Conservation (phyloP, 371 early-diverging fungal genomes). For the Rhizopus sp. region DNA sequence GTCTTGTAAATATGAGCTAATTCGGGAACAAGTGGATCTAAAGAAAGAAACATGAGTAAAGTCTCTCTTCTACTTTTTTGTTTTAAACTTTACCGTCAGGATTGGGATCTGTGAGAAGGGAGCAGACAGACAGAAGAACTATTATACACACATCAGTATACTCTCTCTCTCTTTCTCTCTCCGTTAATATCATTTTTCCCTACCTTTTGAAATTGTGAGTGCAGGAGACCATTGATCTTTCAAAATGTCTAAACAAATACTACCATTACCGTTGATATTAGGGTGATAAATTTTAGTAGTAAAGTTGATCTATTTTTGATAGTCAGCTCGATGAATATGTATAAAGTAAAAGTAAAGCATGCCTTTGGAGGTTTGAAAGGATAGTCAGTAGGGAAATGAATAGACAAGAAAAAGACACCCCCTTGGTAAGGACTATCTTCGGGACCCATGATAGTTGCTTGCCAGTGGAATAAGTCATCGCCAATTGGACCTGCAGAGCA, state of each 20-base stretch:
- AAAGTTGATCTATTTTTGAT: conserved; percentile 77
- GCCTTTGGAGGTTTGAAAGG: conserved; percentile 99
- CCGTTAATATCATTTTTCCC: background rate
- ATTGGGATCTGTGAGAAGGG: conserved; percentile 98
- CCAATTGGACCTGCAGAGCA: conserved; percentile 94
- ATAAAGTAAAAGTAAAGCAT: conserved; percentile 1
- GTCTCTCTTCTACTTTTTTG: background rate
- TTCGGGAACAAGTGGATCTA: conserved; percentile 94
- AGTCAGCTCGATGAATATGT: background rate
- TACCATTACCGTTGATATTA: conserved; percentile 99
- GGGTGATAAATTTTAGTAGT: conserved; percentile 98
- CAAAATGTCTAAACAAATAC: conserved; percentile 98
- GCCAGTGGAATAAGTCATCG: conserved; percentile 92
- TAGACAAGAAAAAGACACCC: conserved; percentile 97
- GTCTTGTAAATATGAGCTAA: conserved; percentile 97
- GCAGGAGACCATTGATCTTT: conserved; percentile 99
- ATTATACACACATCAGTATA: conserved; percentile 9
- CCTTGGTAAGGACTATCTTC: conserved; percentile 75
- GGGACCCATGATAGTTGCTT: conserved; percentile 97
- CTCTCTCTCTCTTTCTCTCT: background rate
- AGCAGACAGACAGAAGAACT: conserved; percentile 96
- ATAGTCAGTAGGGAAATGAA: conserved; percentile 99
- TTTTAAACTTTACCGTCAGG: conserved; percentile 65
- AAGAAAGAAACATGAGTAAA: background rate
- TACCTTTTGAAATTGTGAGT: conserved; percentile 94